Conservation (phyloP, 2,329 filamentous ascomycete genomes). For the Ophiostoma australiae region DNA sequence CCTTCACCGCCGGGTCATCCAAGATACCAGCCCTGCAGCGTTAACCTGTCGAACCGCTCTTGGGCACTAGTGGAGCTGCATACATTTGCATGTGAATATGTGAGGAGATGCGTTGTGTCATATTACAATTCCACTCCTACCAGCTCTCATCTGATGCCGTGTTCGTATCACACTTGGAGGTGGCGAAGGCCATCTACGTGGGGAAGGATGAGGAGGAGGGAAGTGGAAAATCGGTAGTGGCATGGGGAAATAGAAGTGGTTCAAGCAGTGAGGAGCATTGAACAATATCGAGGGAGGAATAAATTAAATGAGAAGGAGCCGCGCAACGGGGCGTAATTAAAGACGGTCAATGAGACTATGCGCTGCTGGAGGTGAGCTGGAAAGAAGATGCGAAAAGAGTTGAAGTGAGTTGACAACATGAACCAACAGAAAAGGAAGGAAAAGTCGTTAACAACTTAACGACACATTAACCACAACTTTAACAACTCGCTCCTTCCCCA, state of each 20-base stretch:
- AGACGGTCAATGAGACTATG: background rate
- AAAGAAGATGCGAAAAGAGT: background rate
- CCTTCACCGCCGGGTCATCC: background rate
- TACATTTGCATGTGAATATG: background rate
- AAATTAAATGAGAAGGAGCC: background rate
- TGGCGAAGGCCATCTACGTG: background rate
- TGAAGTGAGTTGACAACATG: background rate
- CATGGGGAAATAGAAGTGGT: background rate
- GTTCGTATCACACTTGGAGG: background rate
- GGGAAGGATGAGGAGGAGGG: background rate
- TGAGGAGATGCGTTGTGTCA: background rate
- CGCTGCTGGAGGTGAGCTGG: too few species aligned
- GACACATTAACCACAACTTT: background rate
- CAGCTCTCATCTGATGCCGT: background rate
- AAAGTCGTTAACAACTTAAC: background rate
- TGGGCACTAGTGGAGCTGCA: background rate
- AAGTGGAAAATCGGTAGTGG: background rate
- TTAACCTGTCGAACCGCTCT: background rate
- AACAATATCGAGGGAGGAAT: background rate
- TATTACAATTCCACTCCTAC: background rate
- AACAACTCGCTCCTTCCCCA: background rate
- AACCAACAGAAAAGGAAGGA: background rate
- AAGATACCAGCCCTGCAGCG: background rate
- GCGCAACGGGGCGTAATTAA: background rate
- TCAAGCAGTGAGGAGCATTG: background rate